These are phyloP conservation scores for Apiotrichum gamsii DNA, from an alignment of 1,284 basidiomycete genomes.

Conservation along the genomic window DNA sequence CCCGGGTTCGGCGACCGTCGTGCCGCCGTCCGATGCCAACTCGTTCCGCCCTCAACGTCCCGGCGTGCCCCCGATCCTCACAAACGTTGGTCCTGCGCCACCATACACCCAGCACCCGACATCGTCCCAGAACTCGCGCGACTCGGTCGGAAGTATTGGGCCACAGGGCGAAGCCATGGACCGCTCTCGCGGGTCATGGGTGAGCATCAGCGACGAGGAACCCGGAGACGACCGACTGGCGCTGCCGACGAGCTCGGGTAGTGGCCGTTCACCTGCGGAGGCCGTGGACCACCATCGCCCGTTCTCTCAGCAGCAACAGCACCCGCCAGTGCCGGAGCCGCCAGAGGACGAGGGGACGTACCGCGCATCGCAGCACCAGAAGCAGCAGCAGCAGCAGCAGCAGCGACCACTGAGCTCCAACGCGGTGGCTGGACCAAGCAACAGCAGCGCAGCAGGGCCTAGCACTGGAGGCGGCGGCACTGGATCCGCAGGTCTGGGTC, in stretches of 20 bases:
- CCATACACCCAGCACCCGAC: conserved; percentile 3
- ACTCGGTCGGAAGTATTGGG: conserved; percentile 31
- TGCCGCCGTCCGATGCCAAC: conserved; percentile 26
- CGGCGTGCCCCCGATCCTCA: conserved; percentile 28
- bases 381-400: too few species aligned
- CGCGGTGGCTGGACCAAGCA: conserved; percentile 18
- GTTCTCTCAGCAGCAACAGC: neutral
- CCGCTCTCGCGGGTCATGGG: conserved; percentile 3
- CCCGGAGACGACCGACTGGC: neutral
- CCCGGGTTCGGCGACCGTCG: conserved; percentile 32
- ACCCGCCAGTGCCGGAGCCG: neutral
- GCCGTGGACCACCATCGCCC: too few species aligned
- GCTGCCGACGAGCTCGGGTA: neutral
- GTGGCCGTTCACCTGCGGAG: too few species aligned
- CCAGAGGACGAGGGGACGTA: conserved; percentile 7
- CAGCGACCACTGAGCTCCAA: neutral
- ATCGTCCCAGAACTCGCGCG: conserved; percentile 33
- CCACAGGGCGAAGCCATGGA: conserved; percentile 33
- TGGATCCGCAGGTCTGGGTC: too few species aligned
- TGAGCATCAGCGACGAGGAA: conserved; percentile 3
- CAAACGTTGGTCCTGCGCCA: conserved; percentile 17
- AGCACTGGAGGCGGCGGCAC: neutral
- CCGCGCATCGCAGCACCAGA: neutral
- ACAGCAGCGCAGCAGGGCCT: conserved; percentile 9
- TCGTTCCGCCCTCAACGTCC: conserved; percentile 6